Percentiles rank a stretch among this genome's conserved stretches.
phyloP scores from a whole-genome alignment of 345 rosid species.

The Lumnitzera racemosa region DNA sequence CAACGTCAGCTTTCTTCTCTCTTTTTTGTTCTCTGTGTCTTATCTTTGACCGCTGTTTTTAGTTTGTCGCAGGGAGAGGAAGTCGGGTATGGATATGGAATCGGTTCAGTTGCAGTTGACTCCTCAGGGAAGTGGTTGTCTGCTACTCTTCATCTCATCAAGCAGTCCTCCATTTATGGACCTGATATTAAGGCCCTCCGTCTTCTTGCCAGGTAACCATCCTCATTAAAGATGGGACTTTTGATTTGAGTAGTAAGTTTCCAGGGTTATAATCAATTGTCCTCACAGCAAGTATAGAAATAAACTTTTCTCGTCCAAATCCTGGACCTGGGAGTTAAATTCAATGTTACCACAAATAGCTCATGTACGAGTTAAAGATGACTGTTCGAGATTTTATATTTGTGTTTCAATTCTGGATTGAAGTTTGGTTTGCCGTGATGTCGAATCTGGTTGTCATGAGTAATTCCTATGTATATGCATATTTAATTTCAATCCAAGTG shows the following conservation, averaged over 20 bases:
- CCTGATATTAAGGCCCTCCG: constrained; percentile 42
- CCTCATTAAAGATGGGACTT: not conserved
- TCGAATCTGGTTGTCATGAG: too few relatives aligned
- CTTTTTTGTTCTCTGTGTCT: too few relatives aligned
- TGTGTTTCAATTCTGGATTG: too few relatives aligned
- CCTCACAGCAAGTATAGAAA: too few relatives aligned
- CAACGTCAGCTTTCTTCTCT: too few relatives aligned
- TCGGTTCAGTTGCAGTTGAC: constrained; percentile 29
- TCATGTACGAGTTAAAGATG: too few relatives aligned
- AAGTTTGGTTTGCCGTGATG: too few relatives aligned
- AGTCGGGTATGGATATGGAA: constrained; percentile 45
- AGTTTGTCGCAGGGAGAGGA: not conserved
- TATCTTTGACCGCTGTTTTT: too few relatives aligned
- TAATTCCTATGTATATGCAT: not conserved
- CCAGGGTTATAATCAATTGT: not conserved
- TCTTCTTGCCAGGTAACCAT: constrained; percentile 33
- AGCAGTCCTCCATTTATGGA: constrained; percentile 33
- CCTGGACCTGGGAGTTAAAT: too few relatives aligned
- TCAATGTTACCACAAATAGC: too few relatives aligned
- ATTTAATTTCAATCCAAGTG: not conserved
- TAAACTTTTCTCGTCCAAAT: too few relatives aligned
- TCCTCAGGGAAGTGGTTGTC: constrained; percentile 19
- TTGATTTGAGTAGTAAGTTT: not conserved
- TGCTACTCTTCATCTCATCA: constrained; percentile 40
- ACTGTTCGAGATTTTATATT: too few relatives aligned